Percentiles rank a stretch among this genome's conserved stretches.
Evolutionary conservation across 768 basidiomycete species (phyloP).

Genomic region (Tylopilus plumbeoviolaceoides): DNA sequence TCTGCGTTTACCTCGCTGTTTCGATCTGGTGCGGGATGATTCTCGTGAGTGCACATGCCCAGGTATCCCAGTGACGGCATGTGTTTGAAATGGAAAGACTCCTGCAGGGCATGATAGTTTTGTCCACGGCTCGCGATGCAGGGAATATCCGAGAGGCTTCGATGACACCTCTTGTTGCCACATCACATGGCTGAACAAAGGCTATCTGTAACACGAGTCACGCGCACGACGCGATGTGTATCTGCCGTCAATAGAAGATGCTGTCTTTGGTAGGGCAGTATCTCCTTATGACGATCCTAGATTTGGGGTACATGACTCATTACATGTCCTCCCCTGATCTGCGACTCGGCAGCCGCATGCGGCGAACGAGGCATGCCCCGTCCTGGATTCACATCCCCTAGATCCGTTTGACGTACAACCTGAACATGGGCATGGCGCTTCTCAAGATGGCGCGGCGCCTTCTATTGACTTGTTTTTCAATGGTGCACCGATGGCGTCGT

Average conservation of each 20-base stretch:
- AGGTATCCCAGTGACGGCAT: neutral
- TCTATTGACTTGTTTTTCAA: neutral
- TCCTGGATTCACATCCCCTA: neutral
- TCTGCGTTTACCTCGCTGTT: neutral
- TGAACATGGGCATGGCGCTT: neutral
- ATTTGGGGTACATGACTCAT: neutral
- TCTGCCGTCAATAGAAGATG: neutral
- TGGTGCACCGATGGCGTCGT: neutral
- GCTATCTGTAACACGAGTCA: neutral
- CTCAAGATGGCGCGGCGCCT: neutral
- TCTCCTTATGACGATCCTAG: neutral
- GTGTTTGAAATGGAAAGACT: neutral
- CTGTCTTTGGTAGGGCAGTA: neutral
- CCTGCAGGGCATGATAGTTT: neutral
- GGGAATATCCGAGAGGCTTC: neutral
- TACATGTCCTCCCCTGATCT: constrained; percentile 3
- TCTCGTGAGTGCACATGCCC: neutral
- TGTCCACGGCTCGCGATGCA: neutral
- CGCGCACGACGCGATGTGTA: neutral
- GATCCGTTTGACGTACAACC: neutral
- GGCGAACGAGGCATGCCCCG: neutral
- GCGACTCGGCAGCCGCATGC: neutral
- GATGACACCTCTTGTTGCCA: neutral
- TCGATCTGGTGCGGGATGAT: constrained; percentile 3
- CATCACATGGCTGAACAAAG: neutral